These are phyloP conservation scores for Aureobasidium sp. DNA, from an alignment of 2,329 filamentous ascomycete genomes.

Conservation along the genomic window DNA sequence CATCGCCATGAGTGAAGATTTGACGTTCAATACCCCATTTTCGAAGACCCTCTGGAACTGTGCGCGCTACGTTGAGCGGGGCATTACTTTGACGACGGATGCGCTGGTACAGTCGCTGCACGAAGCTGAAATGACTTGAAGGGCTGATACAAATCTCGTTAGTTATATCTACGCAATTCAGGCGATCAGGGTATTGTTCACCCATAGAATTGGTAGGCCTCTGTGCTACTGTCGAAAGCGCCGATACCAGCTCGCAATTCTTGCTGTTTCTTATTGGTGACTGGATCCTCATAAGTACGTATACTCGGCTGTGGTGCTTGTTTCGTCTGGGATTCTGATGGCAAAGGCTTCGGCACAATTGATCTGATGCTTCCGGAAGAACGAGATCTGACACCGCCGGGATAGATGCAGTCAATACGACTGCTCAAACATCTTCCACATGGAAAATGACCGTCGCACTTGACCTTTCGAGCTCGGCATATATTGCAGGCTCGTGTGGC, in stretches of 20 bases:
- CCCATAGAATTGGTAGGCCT: constrained; percentile 14
- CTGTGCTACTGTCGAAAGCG: constrained; percentile 5
- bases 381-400: background rate
- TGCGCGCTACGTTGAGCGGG: background rate
- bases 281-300: background rate
- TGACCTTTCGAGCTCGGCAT: constrained; percentile 13
- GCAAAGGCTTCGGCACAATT: background rate
- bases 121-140: constrained; percentile 10
- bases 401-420: constrained; percentile 1
- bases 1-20: constrained; percentile 11
- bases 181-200: too few species aligned
- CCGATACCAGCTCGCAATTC: constrained; percentile 13
- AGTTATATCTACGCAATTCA: too few species aligned
- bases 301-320: background rate
- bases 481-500: constrained; percentile 3
- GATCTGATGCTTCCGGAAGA: background rate
- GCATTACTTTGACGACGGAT: constrained; percentile 3
- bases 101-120: constrained; percentile 11
- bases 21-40: constrained; percentile 14
- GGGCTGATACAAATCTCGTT: background rate
- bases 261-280: constrained; percentile 11
- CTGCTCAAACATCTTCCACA: background rate
- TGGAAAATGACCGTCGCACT: constrained; percentile 7
- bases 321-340: background rate
- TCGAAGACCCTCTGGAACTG: constrained; percentile 8